A percentile compares a stretch with the other conserved stretches of the same genome.
Conservation (phyloP, 202 grass and related monocot genomes). For the Dendrocalamus latiflorus region DNA sequence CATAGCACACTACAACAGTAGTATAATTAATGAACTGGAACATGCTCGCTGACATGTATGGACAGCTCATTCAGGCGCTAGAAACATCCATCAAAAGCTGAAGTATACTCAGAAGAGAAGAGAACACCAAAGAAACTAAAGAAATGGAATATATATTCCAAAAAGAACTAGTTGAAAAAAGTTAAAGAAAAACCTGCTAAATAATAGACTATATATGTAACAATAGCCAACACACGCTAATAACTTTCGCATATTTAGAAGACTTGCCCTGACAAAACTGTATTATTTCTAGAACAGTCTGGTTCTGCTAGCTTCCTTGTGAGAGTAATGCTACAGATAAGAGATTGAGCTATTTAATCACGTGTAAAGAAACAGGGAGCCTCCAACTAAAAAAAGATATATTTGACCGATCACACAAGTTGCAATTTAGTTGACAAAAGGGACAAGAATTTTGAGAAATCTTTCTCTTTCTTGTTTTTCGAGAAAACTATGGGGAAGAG, state of each 20-base stretch:
- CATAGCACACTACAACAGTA: neutral
- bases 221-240: neutral
- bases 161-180: neutral
- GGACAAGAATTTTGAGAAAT: no score
- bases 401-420: no score
- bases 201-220: neutral
- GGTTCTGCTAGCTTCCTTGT: conserved; percentile 7
- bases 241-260: neutral
- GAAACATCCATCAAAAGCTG: conserved; percentile 17
- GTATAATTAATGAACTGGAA: neutral
- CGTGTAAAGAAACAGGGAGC: no score
- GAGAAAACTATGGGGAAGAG: neutral
- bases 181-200: neutral
- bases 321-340: no score
- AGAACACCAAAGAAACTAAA: neutral
- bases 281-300: neutral
- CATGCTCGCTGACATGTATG: neutral
- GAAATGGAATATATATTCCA: neutral
- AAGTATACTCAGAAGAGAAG: neutral
- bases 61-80: conserved; percentile 3
- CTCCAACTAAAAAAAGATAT: no score
- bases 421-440: no score
- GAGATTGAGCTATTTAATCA: no score
- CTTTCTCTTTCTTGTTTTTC: no score
- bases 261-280: neutral